Percentiles rank a stretch among this genome's conserved stretches.
phyloP scores from a whole-genome alignment of 805 yeast species.

The Phaffomyces antillensis region DNA sequence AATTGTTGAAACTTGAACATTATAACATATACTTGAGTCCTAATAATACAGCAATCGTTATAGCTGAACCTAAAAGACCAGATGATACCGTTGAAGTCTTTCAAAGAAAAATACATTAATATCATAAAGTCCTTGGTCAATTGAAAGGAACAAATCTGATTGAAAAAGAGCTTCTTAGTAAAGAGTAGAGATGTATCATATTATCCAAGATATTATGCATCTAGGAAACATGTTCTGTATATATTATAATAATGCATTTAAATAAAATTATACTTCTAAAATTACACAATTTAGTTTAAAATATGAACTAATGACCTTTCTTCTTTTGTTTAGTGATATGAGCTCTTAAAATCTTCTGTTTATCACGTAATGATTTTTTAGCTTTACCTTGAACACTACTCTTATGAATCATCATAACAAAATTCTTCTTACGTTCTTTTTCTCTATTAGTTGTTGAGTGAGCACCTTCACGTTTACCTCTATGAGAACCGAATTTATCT shows the following conservation, averaged over 20 bases:
- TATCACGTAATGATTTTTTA: constrained; percentile 81
- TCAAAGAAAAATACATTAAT: constrained; percentile 55
- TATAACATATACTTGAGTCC: too few species aligned
- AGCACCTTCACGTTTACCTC: constrained; percentile 65
- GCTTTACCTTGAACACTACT: constrained; percentile 91
- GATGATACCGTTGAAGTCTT: constrained; percentile 80
- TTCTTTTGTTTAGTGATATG: constrained; percentile 89
- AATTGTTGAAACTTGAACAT: too few species aligned
- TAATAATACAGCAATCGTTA: too few species aligned
- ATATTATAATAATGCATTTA: not conserved
- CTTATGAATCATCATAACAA: constrained; percentile 97
- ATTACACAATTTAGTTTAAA: not conserved
- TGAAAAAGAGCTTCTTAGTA: constrained; percentile 21
- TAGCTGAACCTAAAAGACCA: constrained; percentile 66
- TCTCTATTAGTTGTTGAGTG: constrained; percentile 94
- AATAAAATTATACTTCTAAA: not conserved
- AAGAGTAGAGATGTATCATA: not conserved
- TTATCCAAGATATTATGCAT: not conserved
- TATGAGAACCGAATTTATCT: constrained; percentile 82
- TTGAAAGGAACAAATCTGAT: constrained; percentile 47
- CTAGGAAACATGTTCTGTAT: too few species aligned
- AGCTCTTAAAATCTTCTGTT: constrained; percentile 78
- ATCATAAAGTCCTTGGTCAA: constrained; percentile 53
- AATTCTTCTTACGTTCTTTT: constrained; percentile 97
- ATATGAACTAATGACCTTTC: constrained; percentile 48